Base-by-base conservation (phyloP, 768 basidiomycete species). In the Podaxis sp. region DNA sequence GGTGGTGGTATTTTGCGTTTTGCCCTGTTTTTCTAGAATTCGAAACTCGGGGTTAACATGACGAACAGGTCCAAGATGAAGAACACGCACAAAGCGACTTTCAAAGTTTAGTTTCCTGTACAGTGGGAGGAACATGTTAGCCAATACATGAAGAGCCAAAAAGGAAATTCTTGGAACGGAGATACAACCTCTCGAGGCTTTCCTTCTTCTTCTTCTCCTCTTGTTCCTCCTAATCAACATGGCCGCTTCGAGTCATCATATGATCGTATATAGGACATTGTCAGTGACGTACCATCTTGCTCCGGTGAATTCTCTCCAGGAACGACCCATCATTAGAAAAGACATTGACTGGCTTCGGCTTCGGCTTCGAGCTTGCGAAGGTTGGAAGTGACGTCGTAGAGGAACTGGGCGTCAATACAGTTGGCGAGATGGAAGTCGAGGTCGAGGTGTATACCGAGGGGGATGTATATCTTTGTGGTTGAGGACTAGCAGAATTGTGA, bases 271-370 rank as follows among this genome's bases (percentile, higher is more conserved):
- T 67, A 33, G 33, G 46, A 68, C 38, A 22, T 12, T 57, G 38
- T 28, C 17, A 9, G 36, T 13, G 22, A 67, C 76, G 52, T 66
- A 85, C 88, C 82, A 79, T 81, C 74, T 81, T 83, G 52, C 76
- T 75, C 33, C 83, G 81, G 72, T 87, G 84, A 68, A 89, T 82
- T 9, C 87, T 80, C 66, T 88, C 82, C 60, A 88, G 74, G 71
- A 89, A 89, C 8, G 87, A 87, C 7, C 88, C 88, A 67, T 89
- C 88, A 70, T 88, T 83, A 59, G 86, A 80, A 70, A 90, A 90
- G 22, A 89, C 81, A 69, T 88, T 89, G 24, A 63, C 58, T 9
- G 76, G 72, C 59, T 77, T 77, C 19, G 72, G 61, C 53, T 78
- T 75, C 12, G 80, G 75, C 66, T 84, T 86, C 42, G 76, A 52